phyloP scores from a whole-genome alignment of 2,329 filamentous ascomycete genomes.

The Sclerotinia spermophila region DNA sequence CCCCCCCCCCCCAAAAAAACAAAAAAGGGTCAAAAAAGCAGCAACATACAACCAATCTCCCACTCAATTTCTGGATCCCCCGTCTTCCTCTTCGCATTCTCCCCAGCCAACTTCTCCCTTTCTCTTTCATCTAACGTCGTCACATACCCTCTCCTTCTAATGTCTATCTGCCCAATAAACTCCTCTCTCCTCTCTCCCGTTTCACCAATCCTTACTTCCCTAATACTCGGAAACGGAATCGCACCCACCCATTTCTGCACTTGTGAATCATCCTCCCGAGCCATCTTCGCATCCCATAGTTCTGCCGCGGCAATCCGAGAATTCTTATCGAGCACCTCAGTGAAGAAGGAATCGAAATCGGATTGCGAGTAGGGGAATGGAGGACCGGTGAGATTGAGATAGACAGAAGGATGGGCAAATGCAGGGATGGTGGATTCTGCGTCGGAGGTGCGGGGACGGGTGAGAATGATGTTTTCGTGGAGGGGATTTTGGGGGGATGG shows the following conservation, averaged over 20 bases:
- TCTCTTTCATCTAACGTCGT: background rate
- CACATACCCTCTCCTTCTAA: conserved; percentile 10
- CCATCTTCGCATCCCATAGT: background rate
- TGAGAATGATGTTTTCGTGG: conserved; percentile 13
- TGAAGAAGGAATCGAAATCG: background rate
- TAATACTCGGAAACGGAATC: conserved; percentile 13
- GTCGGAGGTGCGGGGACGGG: background rate
- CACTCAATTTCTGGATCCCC: conserved; percentile 7
- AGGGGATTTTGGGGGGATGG: background rate
- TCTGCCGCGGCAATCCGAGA: background rate
- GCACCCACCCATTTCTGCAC: background rate
- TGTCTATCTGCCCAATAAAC: background rate
- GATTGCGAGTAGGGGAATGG: conserved; percentile 6
- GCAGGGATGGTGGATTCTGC: background rate
- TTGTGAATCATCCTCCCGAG: background rate
- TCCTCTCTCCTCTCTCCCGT: background rate
- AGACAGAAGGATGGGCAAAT: background rate
- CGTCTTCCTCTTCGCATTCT: background rate
- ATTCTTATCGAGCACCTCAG: background rate
- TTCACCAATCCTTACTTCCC: background rate
- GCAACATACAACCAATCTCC: conserved; percentile 15
- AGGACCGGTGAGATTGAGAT: background rate
- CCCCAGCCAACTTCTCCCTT: background rate
- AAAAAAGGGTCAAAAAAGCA: background rate
- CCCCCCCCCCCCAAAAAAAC: too few relatives aligned